Percentiles rank a stretch among this genome's conserved stretches.
Evolutionary conservation across 1,284 basidiomycete genomes (phyloP).

Genomic region (Moesziomyces sp.): DNA sequence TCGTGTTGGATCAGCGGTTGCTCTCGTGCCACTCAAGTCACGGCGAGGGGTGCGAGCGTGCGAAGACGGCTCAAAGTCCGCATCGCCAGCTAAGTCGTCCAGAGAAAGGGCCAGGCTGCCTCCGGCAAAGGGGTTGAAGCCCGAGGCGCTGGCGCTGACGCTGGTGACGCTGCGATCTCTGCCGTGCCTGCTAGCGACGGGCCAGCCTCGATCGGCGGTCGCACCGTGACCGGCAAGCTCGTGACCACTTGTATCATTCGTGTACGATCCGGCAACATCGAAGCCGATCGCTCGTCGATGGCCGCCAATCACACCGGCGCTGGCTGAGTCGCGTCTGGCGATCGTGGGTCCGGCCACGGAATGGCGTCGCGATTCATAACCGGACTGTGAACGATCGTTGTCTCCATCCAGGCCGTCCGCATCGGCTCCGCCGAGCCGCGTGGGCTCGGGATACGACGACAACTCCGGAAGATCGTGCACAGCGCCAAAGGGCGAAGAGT

Average conservation of each 20-base stretch:
- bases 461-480: conserved; percentile 26
- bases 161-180: conserved; percentile 36
- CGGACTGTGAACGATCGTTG: conserved; percentile 9
- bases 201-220: conserved; percentile 10
- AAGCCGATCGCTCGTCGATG: conserved; percentile 58
- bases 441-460: conserved; percentile 27
- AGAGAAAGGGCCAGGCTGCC: conserved; percentile 52
- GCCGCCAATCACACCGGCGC: conserved; percentile 36
- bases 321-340: conserved; percentile 16
- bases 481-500: conserved; percentile 32
- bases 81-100: conserved; percentile 54
- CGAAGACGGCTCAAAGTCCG: conserved; percentile 25
- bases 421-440: not conserved
- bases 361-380: conserved; percentile 55
- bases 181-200: conserved; percentile 16
- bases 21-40: not conserved
- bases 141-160: conserved; percentile 23
- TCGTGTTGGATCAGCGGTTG: conserved; percentile 8
- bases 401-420: not conserved
- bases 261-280: conserved; percentile 18
- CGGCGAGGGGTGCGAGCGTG: not conserved
- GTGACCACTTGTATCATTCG: not conserved
- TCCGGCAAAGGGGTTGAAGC: conserved; percentile 41
- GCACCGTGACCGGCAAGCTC: not conserved
- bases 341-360: conserved; percentile 36